Conservation (phyloP, 78 protist species). For the Pelomyxa schiedti region DNA sequence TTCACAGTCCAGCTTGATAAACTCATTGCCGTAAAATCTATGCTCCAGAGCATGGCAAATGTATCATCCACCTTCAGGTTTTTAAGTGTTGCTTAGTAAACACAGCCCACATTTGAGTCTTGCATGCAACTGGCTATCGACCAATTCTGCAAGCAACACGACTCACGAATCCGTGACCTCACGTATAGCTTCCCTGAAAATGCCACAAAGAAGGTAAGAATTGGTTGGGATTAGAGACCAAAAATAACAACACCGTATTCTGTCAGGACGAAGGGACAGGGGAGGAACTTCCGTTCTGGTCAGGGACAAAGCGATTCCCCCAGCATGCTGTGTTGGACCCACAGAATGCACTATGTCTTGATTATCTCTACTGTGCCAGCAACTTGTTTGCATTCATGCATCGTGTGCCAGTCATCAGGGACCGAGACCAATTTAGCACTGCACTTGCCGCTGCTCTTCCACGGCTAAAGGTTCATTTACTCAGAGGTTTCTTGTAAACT, state of each 20-base stretch:
- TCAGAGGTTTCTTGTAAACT: too few relatives aligned
- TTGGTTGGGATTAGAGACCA: too few relatives aligned
- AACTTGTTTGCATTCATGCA: too few relatives aligned
- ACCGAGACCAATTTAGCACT: too few relatives aligned
- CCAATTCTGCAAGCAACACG: constrained; percentile 7
- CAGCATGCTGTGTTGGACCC: constrained; percentile 7
- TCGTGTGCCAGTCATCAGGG: too few relatives aligned
- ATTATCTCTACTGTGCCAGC: neutral
- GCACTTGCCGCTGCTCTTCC: too few relatives aligned
- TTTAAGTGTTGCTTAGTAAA: too few relatives aligned
- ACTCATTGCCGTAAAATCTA: constrained; percentile 12
- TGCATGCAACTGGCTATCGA: constrained; percentile 13
- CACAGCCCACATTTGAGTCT: neutral
- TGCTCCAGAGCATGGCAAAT: constrained; percentile 8
- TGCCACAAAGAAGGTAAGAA: constrained; percentile 13
- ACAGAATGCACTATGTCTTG: neutral
- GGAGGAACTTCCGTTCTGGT: constrained; percentile 17
- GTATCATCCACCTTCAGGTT: neutral
- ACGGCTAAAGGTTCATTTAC: too few relatives aligned
- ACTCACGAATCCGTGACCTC: neutral
- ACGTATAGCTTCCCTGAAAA: neutral
- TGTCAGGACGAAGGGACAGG: neutral
- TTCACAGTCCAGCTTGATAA: neutral
- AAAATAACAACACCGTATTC: too few relatives aligned
- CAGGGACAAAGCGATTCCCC: constrained; percentile 15